Base-by-base conservation (phyloP, 352 stramenopile species). In the Aphanomyces cochlioides region DNA sequence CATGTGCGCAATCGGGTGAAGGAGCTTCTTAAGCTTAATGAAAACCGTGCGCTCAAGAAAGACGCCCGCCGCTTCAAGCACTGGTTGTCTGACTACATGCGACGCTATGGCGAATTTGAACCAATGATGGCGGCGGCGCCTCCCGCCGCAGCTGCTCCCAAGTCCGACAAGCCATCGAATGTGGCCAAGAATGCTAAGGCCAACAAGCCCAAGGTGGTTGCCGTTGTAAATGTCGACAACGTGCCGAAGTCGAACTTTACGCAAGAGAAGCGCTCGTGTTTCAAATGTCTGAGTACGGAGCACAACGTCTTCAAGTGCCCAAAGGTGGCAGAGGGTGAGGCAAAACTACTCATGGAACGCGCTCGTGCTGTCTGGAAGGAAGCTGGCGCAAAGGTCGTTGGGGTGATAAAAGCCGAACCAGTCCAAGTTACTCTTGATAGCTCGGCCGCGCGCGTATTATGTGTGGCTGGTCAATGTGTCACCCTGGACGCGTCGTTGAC, bases 161-260 rank as follows among this genome's bases (percentile, higher is more conserved):
- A 13, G 17, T 8, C 4, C 54, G 12, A 36, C 21, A 15, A 34
- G 12, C 5, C 12, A n/a, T n/a, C n/a, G n/a, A n/a, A n/a, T n/a
- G n/a, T n/a, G n/a, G 15, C 12, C n/a, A 58, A 48, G 43, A 48
- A 48, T 15, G 8, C 54, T n/a, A 61, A 36, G 19, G n/a, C n/a
- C n/a, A n/a, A n/a, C n/a, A n/a, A 7, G 15, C 54, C 54, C 15
- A 61, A 61, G 54, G 28, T 17, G 5, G 54, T 61, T 21, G 54
- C 54, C 28, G 54, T 61, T 40, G 54, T 61, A 7, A 61, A 61
- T 36, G 54, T 61, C 4, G 54, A 61, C 54, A 61, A 61, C 28
- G 54, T 61, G 13, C 54, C 28, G 13, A 40, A 13, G 28, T 41
- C 36, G 5, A 61, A 61, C 54, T 61, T 61, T 17, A 61, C 54